phyloP scores from a whole-genome alignment of 257 asterid genomes.

The Voacanga thouarsii region DNA sequence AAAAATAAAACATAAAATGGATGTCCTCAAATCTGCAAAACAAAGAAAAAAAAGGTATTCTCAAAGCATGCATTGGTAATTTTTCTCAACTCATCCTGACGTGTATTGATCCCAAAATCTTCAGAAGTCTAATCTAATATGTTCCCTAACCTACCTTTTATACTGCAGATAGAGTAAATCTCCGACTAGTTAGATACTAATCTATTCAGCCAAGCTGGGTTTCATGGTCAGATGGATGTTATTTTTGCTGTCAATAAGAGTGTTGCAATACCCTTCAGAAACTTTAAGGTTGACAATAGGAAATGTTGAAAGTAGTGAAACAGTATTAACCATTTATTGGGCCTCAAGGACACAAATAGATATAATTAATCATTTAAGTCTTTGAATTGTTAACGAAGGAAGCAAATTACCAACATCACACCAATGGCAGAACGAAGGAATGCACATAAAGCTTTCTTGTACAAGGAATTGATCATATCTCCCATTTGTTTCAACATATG shows the following conservation, averaged over 20 bases:
- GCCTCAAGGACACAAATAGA: not conserved
- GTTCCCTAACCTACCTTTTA: not conserved
- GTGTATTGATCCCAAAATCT: not conserved
- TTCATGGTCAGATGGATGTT: not conserved
- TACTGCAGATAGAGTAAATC: not conserved
- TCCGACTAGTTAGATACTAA: not conserved
- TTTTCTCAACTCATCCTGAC: not conserved
- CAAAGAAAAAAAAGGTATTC: not conserved
- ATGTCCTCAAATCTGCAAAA: not conserved
- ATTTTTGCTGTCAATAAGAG: not conserved
- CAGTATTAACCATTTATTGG: not conserved
- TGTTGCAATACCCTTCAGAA: constrained; percentile 2
- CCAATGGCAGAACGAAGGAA: constrained; percentile 76
- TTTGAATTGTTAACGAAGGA: constrained; percentile 5
- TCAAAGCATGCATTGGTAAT: not conserved
- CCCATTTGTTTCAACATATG: constrained; percentile 51
- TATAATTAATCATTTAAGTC: not conserved
- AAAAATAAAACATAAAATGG: not conserved
- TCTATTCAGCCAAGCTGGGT: not conserved
- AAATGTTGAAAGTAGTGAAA: not conserved
- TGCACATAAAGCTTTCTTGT: constrained; percentile 60
- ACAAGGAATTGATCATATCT: constrained; percentile 52
- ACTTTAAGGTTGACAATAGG: not conserved
- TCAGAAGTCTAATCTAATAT: not conserved
- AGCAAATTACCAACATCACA: constrained; percentile 53